Evolutionary conservation across 2,329 filamentous ascomycete genomes (phyloP).

Genomic region (Alternaria hordeiaustralica): DNA sequence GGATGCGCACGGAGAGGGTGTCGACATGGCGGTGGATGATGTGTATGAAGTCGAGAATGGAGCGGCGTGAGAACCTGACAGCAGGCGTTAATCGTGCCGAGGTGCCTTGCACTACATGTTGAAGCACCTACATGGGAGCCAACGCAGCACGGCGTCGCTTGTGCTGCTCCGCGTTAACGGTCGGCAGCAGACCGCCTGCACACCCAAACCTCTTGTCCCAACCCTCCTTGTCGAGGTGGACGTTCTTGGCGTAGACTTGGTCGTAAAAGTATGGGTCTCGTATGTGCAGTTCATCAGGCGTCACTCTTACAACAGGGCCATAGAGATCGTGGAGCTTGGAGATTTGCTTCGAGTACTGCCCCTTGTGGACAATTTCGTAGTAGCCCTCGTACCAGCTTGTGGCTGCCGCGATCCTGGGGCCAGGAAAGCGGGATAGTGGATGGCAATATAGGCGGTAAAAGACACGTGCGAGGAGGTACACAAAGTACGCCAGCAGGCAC

Average conservation of each 20-base stretch:
- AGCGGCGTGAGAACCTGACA: constrained; percentile 45
- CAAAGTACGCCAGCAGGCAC: constrained; percentile 11
- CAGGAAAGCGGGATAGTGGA: constrained; percentile 54
- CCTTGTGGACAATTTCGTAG: constrained; percentile 40
- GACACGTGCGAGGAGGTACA: constrained; percentile 28
- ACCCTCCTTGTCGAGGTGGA: constrained; percentile 43
- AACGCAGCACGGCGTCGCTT: constrained; percentile 42
- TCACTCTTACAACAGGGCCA: constrained; percentile 52
- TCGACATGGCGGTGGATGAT: constrained; percentile 46
- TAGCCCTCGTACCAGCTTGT: constrained; percentile 46
- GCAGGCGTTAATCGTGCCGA: not conserved
- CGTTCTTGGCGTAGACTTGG: constrained; percentile 40
- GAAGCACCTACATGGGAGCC: constrained; percentile 36
- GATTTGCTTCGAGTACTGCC: constrained; percentile 42
- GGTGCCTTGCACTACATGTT: not conserved
- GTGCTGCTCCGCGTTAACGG: constrained; percentile 36
- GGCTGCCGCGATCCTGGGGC: constrained; percentile 46
- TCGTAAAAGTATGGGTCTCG: constrained; percentile 50
- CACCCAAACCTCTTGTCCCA: constrained; percentile 45
- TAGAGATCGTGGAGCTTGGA: constrained; percentile 40
- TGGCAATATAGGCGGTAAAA: constrained; percentile 54
- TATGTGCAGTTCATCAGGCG: constrained; percentile 53
- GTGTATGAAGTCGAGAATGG: constrained; percentile 44
- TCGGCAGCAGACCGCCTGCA: constrained; percentile 36
- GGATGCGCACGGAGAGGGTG: constrained; percentile 37